These are phyloP conservation scores for Larix kaempferi DNA, from an alignment of 75 land plant species.

Conservation along the genomic window DNA sequence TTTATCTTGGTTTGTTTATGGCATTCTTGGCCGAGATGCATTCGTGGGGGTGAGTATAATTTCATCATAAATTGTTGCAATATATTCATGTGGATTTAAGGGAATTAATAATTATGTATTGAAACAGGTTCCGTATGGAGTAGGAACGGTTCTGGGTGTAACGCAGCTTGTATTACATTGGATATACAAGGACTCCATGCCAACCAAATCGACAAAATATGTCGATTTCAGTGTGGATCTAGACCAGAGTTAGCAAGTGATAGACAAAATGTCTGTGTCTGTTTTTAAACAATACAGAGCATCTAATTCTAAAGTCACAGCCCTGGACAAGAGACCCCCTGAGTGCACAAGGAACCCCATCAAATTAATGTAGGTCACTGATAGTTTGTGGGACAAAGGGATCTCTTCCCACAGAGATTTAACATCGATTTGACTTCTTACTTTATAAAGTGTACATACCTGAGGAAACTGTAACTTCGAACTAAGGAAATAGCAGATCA, in stretches of 20 bases:
- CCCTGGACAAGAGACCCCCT: too few species aligned
- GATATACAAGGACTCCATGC: constrained; percentile 16
- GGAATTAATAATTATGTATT: neutral
- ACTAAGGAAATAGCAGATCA: too few species aligned
- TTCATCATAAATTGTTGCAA: neutral
- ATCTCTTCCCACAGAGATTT: too few species aligned
- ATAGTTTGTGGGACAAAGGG: too few species aligned
- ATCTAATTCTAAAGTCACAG: too few species aligned
- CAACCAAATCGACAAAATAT: neutral
- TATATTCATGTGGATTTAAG: neutral
- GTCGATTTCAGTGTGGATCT: neutral
- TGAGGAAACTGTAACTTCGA: too few species aligned
- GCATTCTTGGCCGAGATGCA: constrained; percentile 20
- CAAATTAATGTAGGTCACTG: too few species aligned
- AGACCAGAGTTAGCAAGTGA: neutral
- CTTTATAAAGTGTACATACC: too few species aligned
- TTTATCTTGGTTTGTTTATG: constrained; percentile 22
- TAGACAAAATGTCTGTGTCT: too few species aligned
- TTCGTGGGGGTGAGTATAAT: constrained; percentile 20
- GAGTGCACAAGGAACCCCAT: too few species aligned
- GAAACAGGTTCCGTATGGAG: constrained; percentile 36
- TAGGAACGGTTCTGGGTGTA: constrained; percentile 19
- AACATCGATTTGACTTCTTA: too few species aligned
- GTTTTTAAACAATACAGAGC: too few species aligned
- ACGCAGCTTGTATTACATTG: constrained; percentile 24